These are phyloP conservation scores for Boletus rex-veris DNA, from an alignment of 768 basidiomycete genomes.

Conservation along the genomic window DNA sequence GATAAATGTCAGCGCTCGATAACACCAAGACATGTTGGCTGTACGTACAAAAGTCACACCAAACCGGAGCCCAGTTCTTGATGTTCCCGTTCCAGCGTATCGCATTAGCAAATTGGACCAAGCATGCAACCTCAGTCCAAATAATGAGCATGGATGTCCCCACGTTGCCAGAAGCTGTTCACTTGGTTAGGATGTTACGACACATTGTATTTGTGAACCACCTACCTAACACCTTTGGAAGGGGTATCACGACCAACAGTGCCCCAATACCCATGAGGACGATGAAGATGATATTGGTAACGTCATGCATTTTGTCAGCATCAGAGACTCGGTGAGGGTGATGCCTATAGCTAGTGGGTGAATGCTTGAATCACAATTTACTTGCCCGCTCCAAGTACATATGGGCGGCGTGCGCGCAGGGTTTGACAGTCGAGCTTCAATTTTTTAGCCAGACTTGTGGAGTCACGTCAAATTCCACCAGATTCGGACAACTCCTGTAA, in stretches of 20 bases:
- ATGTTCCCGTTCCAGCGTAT: conserved; percentile 36
- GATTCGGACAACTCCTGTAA: too few relatives aligned
- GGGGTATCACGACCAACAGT: conserved; percentile 41
- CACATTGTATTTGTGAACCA: background rate
- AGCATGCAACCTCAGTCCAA: conserved; percentile 30
- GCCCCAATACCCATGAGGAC: conserved; percentile 37
- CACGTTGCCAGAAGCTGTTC: conserved; percentile 24
- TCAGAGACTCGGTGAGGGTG: background rate
- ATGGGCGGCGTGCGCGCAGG: too few relatives aligned
- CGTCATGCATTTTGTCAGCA: conserved; percentile 3
- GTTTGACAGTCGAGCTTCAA: too few relatives aligned
- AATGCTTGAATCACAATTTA: background rate
- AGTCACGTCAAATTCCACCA: too few relatives aligned
- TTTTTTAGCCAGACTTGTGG: too few relatives aligned
- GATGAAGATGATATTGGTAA: conserved; percentile 20
- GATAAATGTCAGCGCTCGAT: background rate
- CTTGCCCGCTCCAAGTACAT: too few relatives aligned
- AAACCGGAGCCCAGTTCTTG: conserved; percentile 36
- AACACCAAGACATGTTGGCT: background rate
- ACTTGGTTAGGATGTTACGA: background rate
- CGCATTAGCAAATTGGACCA: conserved; percentile 34
- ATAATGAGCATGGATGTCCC: conserved; percentile 34
- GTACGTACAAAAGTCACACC: conserved; percentile 55
- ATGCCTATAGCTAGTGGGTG: background rate
- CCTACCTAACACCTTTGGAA: conserved; percentile 55